Evolutionary conservation across 2,329 filamentous ascomycete genomes (phyloP).

Genomic region (Epichloe brachyelytri): DNA sequence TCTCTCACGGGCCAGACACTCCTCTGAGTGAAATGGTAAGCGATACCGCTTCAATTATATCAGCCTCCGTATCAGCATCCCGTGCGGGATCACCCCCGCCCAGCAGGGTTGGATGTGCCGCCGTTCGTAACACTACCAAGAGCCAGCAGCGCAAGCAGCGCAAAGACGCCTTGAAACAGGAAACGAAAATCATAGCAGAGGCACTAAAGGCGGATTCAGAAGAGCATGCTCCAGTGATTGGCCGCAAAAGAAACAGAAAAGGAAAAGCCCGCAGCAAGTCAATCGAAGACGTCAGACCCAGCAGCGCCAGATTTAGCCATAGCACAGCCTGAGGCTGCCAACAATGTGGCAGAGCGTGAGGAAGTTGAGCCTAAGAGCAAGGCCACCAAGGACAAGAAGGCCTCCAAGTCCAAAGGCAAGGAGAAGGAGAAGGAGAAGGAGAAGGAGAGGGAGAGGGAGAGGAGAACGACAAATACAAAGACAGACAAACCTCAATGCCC

Average conservation of each 20-base stretch:
- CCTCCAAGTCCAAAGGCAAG: slow-evolving; percentile 18
- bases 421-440: slow-evolving; percentile 14
- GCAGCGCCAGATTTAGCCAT: neutral
- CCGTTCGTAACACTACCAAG: slow-evolving; percentile 58
- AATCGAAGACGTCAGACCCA: slow-evolving; percentile 3
- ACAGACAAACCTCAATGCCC: slow-evolving; percentile 3
- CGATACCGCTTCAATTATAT: slow-evolving; percentile 65
- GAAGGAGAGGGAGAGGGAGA: slow-evolving; percentile 5
- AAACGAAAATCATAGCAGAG: slow-evolving; percentile 41
- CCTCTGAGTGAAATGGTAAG: slow-evolving; percentile 62
- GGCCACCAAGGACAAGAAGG: slow-evolving; percentile 18
- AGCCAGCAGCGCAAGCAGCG: slow-evolving; percentile 68
- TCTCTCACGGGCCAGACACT: slow-evolving; percentile 49
- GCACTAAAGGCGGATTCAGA: slow-evolving; percentile 37
- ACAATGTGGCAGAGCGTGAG: slow-evolving; percentile 3
- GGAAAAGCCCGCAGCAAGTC: slow-evolving; percentile 32
- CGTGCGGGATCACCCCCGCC: slow-evolving; percentile 64
- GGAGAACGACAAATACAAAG: slow-evolving; percentile 6
- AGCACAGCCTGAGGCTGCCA: neutral
- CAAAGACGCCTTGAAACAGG: slow-evolving; percentile 53
- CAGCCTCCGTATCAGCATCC: slow-evolving; percentile 53
- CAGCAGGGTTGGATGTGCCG: slow-evolving; percentile 51
- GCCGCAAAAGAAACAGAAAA: slow-evolving; percentile 83
- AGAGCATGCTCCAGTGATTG: slow-evolving; percentile 58
- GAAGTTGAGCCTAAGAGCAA: slow-evolving; percentile 16